A percentile compares a stretch with the other conserved stretches of the same genome.
These are phyloP conservation scores for Guadua angustifolia DNA, from an alignment of 176 grass and related monocot genomes.

Conservation along the genomic window DNA sequence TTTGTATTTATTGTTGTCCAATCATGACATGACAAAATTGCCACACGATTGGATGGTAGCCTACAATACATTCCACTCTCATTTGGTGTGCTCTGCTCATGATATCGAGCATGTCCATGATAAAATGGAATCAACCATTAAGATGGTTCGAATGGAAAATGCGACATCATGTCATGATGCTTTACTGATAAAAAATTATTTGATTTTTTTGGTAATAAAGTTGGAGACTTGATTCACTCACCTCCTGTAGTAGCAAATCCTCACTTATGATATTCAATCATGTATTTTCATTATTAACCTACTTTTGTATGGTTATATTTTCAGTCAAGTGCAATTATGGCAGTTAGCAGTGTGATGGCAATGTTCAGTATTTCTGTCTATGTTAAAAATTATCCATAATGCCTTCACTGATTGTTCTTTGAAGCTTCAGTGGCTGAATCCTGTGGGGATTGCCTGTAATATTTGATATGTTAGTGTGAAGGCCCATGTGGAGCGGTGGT, in stretches of 20 bases:
- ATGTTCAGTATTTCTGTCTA: neutral
- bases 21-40: neutral
- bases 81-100: too few species aligned
- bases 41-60: neutral
- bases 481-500: too few species aligned
- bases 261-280: neutral
- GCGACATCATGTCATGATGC: neutral
- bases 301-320: constrained; percentile 19
- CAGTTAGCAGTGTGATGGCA: neutral
- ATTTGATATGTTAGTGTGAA: too few species aligned
- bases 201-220: neutral
- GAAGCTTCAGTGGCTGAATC: neutral
- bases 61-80: neutral
- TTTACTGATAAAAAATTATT: neutral
- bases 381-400: neutral
- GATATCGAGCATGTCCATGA: neutral
- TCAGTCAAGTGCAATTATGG: neutral
- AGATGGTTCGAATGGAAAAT: neutral
- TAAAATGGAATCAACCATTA: neutral
- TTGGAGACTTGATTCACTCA: neutral
- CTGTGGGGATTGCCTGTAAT: neutral
- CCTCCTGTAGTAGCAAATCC: neutral
- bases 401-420: neutral
- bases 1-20: neutral
- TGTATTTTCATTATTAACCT: neutral